A percentile compares a stretch with the other conserved stretches of the same genome.
These are phyloP conservation scores for Gillenia trifoliata DNA, from an alignment of 306 rosid genomes.

Conservation along the genomic window DNA sequence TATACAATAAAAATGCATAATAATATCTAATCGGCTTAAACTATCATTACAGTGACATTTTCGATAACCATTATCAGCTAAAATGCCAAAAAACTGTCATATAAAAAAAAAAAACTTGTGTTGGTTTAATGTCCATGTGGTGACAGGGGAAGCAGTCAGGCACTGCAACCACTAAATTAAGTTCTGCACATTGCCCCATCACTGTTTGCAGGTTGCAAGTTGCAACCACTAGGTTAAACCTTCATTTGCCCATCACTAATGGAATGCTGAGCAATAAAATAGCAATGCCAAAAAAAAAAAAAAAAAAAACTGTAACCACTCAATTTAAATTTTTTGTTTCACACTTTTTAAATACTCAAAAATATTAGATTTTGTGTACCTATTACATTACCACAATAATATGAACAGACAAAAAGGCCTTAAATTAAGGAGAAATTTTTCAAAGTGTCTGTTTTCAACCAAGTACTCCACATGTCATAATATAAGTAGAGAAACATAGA, in stretches of 20 bases:
- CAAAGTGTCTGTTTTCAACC: no score
- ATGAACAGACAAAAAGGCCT: no score
- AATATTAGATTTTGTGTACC: neutral
- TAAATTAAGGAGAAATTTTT: no score
- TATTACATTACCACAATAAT: neutral
- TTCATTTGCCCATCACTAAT: neutral
- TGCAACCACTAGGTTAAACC: neutral
- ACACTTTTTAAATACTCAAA: neutral
- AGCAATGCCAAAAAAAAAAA: neutral
- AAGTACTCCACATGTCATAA: no score
- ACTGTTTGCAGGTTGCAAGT: neutral
- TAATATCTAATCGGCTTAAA: no score
- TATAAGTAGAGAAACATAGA: no score
- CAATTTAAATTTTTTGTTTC: neutral
- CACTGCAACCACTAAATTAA: constrained; percentile 2
- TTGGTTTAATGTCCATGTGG: neutral
- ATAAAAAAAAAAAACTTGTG: neutral
- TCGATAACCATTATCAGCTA: no score
- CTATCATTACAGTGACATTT: no score
- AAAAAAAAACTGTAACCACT: constrained; percentile 3
- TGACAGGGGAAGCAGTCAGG: neutral
- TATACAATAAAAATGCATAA: no score
- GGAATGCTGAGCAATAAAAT: constrained; percentile 1
- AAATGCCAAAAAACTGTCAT: neutral
- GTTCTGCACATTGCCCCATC: neutral